A percentile compares a stretch with the other conserved stretches of the same genome.
Evolutionary conservation across 768 basidiomycete genomes (phyloP).

Genomic region (Tricholoma flavovirens): DNA sequence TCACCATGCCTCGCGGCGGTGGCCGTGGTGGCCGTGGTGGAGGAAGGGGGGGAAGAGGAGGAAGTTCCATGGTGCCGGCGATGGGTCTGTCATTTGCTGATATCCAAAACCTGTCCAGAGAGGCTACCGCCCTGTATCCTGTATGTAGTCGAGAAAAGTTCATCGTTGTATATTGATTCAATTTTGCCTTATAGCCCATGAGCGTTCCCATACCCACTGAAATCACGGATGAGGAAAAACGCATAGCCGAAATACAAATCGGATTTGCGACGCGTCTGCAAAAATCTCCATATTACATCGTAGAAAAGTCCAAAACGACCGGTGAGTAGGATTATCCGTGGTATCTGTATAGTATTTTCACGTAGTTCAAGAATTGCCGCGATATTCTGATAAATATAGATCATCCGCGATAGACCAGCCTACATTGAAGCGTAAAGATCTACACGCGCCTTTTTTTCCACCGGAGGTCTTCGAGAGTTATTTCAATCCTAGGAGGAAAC

Average conservation of each 20-base stretch:
- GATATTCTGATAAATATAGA: slow-evolving; percentile 82
- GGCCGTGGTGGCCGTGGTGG: slow-evolving; percentile 34
- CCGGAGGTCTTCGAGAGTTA: slow-evolving; percentile 68
- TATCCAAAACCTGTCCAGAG: slow-evolving; percentile 69
- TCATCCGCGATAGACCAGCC: slow-evolving; percentile 57
- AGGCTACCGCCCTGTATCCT: slow-evolving; percentile 75
- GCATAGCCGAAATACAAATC: slow-evolving; percentile 59
- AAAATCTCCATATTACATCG: slow-evolving; percentile 69
- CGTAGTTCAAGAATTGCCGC: slow-evolving; percentile 53
- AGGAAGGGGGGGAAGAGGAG: slow-evolving; percentile 52
- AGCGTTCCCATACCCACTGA: slow-evolving; percentile 68
- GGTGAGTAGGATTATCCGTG: slow-evolving; percentile 25
- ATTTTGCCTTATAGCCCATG: slow-evolving; percentile 42
- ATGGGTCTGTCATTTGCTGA: slow-evolving; percentile 82
- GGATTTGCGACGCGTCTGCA: slow-evolving; percentile 61
- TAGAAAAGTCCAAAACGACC: slow-evolving; percentile 62
- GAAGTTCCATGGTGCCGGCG: slow-evolving; percentile 48
- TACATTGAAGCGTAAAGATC: slow-evolving; percentile 59
- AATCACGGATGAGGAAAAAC: slow-evolving; percentile 58
- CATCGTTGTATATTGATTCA: slow-evolving; percentile 13
- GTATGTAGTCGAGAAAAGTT: slow-evolving; percentile 42
- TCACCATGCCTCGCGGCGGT: slow-evolving; percentile 35
- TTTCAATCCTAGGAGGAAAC: slow-evolving; percentile 70
- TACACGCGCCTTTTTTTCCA: slow-evolving; percentile 77
- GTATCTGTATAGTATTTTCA: slow-evolving; percentile 19